These are phyloP conservation scores for Naganishia sp. DNA, from an alignment of 1,284 basidiomycete species.

Conservation along the genomic window DNA sequence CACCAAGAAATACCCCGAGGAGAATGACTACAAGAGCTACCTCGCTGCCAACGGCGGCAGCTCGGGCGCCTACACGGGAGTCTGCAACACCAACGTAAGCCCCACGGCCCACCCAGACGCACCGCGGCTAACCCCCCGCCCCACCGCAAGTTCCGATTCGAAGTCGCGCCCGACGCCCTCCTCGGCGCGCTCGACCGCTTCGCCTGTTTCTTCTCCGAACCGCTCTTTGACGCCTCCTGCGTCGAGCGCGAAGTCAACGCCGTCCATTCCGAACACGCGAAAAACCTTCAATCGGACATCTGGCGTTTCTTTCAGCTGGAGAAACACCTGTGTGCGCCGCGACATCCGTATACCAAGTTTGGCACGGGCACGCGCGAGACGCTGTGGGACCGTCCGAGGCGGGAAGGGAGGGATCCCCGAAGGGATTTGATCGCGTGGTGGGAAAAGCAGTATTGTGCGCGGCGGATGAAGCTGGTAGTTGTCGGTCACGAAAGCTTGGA, in stretches of 20 bases:
- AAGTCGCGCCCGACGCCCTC: slow-evolving; percentile 77
- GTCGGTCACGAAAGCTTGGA: slow-evolving; percentile 74
- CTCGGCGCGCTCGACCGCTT: slow-evolving; percentile 85
- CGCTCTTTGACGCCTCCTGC: slow-evolving; percentile 82
- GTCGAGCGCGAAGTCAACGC: slow-evolving; percentile 94
- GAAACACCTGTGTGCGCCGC: slow-evolving; percentile 77
- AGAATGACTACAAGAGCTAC: slow-evolving; percentile 91
- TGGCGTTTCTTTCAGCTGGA: slow-evolving; percentile 96
- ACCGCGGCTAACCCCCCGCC: neutral
- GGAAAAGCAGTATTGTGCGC: slow-evolving; percentile 86
- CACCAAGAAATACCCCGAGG: slow-evolving; percentile 69
- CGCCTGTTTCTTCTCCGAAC: slow-evolving; percentile 89
- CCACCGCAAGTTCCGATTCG: slow-evolving; percentile 61
- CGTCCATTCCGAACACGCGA: slow-evolving; percentile 97
- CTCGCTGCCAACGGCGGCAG: slow-evolving; percentile 85
- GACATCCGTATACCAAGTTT: slow-evolving; percentile 91
- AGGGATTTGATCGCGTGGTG: slow-evolving; percentile 94
- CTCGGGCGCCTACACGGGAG: slow-evolving; percentile 92
- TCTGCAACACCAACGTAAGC: slow-evolving; percentile 77
- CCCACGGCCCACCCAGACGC: slow-evolving; percentile 45
- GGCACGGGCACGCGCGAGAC: slow-evolving; percentile 84
- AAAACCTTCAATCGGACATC: slow-evolving; percentile 88
- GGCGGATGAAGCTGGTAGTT: slow-evolving; percentile 90
- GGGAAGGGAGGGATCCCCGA: slow-evolving; percentile 77
- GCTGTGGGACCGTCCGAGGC: slow-evolving; percentile 64